Conservation (phyloP, 2,329 filamentous ascomycete species). For the Akanthomyces muscarius region DNA sequence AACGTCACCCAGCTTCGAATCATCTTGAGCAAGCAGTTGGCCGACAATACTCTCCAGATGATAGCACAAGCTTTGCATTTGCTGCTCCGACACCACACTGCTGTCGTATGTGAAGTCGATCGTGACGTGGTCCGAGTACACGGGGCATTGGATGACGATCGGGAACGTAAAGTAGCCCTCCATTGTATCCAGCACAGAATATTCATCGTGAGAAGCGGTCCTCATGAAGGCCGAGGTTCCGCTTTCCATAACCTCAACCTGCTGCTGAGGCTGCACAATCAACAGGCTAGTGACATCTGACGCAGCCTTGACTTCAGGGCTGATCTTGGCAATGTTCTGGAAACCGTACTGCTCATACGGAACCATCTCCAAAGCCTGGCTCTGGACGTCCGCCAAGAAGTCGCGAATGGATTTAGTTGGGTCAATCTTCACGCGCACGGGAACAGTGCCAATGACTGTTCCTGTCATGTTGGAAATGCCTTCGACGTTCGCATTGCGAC, state of each 20-base stretch:
- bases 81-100: neutral
- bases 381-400: conserved; percentile 3
- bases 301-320: conserved; percentile 13
- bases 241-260: neutral
- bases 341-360: conserved; percentile 22
- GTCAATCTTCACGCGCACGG: neutral
- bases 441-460: conserved; percentile 2
- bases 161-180: conserved; percentile 2
- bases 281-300: conserved; percentile 11
- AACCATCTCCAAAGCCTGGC: conserved; percentile 18
- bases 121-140: neutral
- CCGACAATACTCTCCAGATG: neutral
- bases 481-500: conserved; percentile 3
- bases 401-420: neutral
- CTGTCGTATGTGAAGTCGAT: conserved; percentile 2
- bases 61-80: neutral
- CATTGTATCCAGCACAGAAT: neutral
- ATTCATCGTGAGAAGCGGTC: neutral
- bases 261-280: conserved; percentile 7
- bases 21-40: neutral
- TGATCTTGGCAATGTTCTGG: conserved; percentile 21
- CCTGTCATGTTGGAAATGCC: conserved; percentile 4
- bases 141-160: neutral
- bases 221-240: neutral
- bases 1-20: neutral